Base-by-base conservation (phyloP, 768 basidiomycete genomes). In the Podaxis carcinomalis region DNA sequence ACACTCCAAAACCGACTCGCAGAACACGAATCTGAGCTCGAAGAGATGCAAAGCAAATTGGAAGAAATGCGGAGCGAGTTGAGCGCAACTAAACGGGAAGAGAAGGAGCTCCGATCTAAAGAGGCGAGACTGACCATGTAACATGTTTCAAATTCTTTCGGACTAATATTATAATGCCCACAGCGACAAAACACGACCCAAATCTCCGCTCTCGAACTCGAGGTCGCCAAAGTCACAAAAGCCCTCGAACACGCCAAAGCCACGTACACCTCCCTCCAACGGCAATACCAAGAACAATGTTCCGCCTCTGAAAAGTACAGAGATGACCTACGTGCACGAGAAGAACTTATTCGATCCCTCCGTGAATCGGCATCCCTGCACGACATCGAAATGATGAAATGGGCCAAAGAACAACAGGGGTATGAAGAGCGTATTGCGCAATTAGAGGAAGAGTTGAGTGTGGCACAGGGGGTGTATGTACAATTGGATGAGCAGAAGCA, bases 401-500 rank as follows among this genome's bases (percentile, higher is more conserved):
- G 82, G 76, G 69, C 75, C 14, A 82, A 81, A 61, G 57, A 59
- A 25, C 57, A 59, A 39, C 57, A 87, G 35, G 76, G 78, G 14
- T 87, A 88, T 46, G 93, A 96, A 69, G 82, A 85, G 4, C 87
- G 88, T 14, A 81, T 95, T 53, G 71, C 75, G 5, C 72, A 79
- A 5, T 82, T 96, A n/a, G 90, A 94, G 67, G 66, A 75, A 6
- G 93, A 96, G 59, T 80, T 98, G 2, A 71, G 71, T 3, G 68
- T 83, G 25, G 91, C 93, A 3, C 85, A 88, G 55, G 82, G 86
- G 66, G 87, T 89, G 0, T 87, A 92, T 56, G 82, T 78, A 0
- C 83, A 86, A 62, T 81, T 97, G 39, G 93, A 95, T 62, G 88
- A 90, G 66, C 95, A 98, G 78, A 97, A 97, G 77, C 92, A 93